phyloP scores from a whole-genome alignment of 495 filamentous ascomycete species.

The Podospora anserina region DNA sequence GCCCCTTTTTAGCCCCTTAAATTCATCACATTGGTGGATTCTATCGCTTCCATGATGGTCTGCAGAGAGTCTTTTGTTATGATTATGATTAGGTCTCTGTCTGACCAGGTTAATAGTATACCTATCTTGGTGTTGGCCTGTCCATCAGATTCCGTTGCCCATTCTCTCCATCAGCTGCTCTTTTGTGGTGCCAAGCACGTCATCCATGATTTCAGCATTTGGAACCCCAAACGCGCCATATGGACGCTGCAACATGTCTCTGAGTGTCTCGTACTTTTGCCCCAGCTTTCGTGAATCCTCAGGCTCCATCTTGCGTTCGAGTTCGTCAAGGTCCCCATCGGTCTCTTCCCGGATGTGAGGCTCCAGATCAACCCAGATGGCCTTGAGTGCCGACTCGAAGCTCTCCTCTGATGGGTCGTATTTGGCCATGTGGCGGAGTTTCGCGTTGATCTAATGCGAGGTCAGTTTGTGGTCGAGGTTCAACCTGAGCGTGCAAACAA shows the following conservation, averaged over 20 bases:
- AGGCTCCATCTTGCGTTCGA: conserved; percentile 27
- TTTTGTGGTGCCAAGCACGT: conserved; percentile 28
- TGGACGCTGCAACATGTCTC: conserved; percentile 29
- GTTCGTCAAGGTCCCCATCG: conserved; percentile 20
- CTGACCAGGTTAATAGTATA: too few relatives aligned
- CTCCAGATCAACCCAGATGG: conserved; percentile 35
- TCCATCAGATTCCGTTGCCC: not conserved
- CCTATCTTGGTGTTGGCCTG: too few relatives aligned
- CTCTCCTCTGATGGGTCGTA: conserved; percentile 23
- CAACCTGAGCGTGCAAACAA: not conserved
- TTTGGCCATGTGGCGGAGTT: conserved; percentile 29
- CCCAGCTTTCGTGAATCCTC: conserved; percentile 25
- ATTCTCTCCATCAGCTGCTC: conserved; percentile 27
- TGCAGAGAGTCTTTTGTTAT: too few relatives aligned
- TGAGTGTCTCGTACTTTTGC: conserved; percentile 29
- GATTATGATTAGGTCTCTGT: too few relatives aligned
- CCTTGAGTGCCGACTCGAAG: conserved; percentile 26
- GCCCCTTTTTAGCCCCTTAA: not conserved
- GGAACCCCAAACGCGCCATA: conserved; percentile 29
- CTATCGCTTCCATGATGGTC: too few relatives aligned
- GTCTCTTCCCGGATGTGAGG: conserved; percentile 31
- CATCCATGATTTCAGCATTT: conserved; percentile 20
- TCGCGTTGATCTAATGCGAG: conserved; percentile 24
- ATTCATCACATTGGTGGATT: not conserved
- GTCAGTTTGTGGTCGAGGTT: not conserved